Base-by-base conservation (phyloP, 345 rosid genomes). In the Streptanthus diversifolius region DNA sequence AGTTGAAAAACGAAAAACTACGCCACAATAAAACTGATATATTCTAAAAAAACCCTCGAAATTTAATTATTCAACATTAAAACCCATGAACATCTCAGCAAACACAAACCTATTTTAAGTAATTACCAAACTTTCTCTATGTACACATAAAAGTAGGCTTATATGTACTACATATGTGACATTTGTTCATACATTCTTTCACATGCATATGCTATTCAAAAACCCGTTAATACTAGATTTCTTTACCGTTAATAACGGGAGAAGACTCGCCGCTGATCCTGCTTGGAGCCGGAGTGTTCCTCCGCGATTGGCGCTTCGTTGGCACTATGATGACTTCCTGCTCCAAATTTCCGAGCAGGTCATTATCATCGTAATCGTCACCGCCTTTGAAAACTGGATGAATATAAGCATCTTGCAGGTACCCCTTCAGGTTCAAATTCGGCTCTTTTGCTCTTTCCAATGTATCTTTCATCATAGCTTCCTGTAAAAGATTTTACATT, bases 381-480 rank as follows among this genome's bases (percentile, higher is more conserved):
- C 57, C 82, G 1, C 25, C 74, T 76, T 82, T 87, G 79, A 93
- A 90, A 58, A 85, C 82, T 0, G 98, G 98, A 75, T 93, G 98
- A 14, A 83, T 14, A 27, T 90, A 93, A 22, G 96, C 92, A 3
- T 78, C 80, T 62, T 87, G 97, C 62, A 93, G 85, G 74, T 84
- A 93, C 18, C 85, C 79, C 81, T 88, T 90, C 66, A 92, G 63
- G 67, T 92, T 88, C 8, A 90, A 35, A 77, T 77, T 80, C 0
- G 96, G 98, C 14, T 90, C 96, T 80, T 83, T 82, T 5, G 88
- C 86, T 5, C 77, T 88, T 63, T 92, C 98, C 67, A 92, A 73
- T 0, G 95, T 93, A 66, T 92, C 98, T 79, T 88, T 92, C 91
- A 83, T 90, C 96, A 82, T 90, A 43, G 98, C 98, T 71, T 92